phyloP scores from a whole-genome alignment of 495 filamentous ascomycete species.

The Amniculicola lignicola region DNA sequence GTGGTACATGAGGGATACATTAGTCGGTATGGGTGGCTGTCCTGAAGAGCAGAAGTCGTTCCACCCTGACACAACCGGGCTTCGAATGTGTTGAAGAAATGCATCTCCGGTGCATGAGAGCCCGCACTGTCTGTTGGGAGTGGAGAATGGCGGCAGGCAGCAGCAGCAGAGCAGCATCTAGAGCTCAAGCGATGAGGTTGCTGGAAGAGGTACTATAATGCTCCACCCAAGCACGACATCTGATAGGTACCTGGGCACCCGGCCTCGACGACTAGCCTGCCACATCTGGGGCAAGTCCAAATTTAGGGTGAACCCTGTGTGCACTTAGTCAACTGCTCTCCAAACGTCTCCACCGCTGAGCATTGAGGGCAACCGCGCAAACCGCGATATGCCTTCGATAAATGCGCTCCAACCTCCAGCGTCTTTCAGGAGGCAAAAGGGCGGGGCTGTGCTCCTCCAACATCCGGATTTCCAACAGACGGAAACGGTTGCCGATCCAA shows the following conservation, averaged over 20 bases:
- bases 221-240: constrained; percentile 20
- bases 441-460: too few relatives aligned
- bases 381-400: constrained; percentile 11
- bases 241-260: constrained; percentile 4
- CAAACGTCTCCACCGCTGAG: background rate
- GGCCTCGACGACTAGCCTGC: background rate
- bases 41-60: background rate
- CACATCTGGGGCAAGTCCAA: constrained; percentile 2
- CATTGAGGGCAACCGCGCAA: constrained; percentile 25
- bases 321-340: background rate
- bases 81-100: too few relatives aligned
- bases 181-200: too few relatives aligned
- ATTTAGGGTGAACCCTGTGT: background rate
- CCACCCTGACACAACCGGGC: too few relatives aligned
- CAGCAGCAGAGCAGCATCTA: background rate
- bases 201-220: too few relatives aligned
- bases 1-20: background rate
- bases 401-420: background rate
- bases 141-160: too few relatives aligned
- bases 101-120: too few relatives aligned
- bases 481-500: too few relatives aligned
- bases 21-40: background rate
- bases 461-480: too few relatives aligned
- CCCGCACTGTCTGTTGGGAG: background rate
- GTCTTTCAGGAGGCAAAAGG: background rate